A percentile compares a stretch with the other conserved stretches of the same genome.
Evolutionary conservation across 192 early-diverging fungal species (phyloP).

Genomic region (Chytriomyces hyalinus): DNA sequence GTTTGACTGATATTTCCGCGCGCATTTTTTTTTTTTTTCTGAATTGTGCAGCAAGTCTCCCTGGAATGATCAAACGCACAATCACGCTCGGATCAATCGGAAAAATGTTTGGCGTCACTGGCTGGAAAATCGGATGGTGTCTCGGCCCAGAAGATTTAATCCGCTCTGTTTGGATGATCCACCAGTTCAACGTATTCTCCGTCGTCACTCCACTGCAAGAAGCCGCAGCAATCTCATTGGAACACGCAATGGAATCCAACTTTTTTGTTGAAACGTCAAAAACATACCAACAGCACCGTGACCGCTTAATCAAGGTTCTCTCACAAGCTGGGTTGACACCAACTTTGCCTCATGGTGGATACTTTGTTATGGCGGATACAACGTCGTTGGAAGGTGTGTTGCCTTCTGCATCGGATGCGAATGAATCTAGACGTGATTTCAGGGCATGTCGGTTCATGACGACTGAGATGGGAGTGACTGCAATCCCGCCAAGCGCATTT

Average conservation of each 20-base stretch:
- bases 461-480: constrained; percentile 85
- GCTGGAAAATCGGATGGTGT: constrained; percentile 96
- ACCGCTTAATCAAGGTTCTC: constrained; percentile 65
- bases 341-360: constrained; percentile 87
- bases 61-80: constrained; percentile 89
- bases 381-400: constrained; percentile 57
- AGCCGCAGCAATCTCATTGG: constrained; percentile 77
- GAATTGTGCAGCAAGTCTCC: constrained; percentile 70
- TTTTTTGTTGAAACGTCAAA: constrained; percentile 75
- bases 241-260: constrained; percentile 58
- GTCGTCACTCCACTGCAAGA: constrained; percentile 88
- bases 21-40: not conserved
- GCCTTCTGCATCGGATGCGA: constrained; percentile 49
- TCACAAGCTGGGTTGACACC: constrained; percentile 76
- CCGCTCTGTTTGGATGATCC: constrained; percentile 78
- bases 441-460: constrained; percentile 84
- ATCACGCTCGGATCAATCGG: constrained; percentile 92
- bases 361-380: constrained; percentile 91
- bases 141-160: constrained; percentile 77
- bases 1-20: not conserved
- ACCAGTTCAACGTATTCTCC: constrained; percentile 89
- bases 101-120: constrained; percentile 94
- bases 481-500: constrained; percentile 92
- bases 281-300: constrained; percentile 74
- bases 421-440: constrained; percentile 65